Base-by-base conservation (phyloP, 352 stramenopile species). In the Phytophthora pluvialis region DNA sequence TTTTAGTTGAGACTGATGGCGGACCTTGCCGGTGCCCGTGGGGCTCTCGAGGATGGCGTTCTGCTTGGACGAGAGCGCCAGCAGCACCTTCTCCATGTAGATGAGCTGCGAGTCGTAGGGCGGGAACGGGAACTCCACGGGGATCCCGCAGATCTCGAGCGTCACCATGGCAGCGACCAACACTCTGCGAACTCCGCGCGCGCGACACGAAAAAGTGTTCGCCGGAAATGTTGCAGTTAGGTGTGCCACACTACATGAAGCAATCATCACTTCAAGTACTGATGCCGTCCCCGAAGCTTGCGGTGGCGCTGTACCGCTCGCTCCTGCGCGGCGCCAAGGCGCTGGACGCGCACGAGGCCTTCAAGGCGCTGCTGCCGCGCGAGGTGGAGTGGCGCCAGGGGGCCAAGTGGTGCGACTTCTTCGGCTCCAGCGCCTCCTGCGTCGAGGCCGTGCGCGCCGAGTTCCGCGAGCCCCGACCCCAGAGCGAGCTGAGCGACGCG, bases 21-120 rank as follows among this genome's bases (percentile, higher is more conserved):
- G 21, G 25, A 95, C 87, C 78, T 99, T 99, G 50, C 97, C 97
- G 0, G 97, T 99, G 48, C 97, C 97, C 25, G 97, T 99, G 35
- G 97, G 97, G 66, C 88, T 98, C 80, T 99, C 97, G 21, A 99
- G 82, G 43, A 99, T 90, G 8, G 97, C 97, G 73, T 99, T 98
- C 72, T 98, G 87, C 57, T 90, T 94, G 50, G 72, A 87, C 15
- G 88, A 72, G 31, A 99, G 83, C 15, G 97, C 83, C 56, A 93
- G 64, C 25, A 99, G 73, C 0, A 99, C 97, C 51, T 96, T 97
- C 67, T 91, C 78, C 97, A 99, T 99, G 74, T 99, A 99, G 1
- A 98, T 89, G 43, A 98, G 71, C 86, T 99, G 97, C 57, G 94
- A 98, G 72, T 97, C 83, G 69, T 99, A 99, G 7, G 97, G 97